These are phyloP conservation scores for Lunasporangiospora selenospora DNA, from an alignment of 192 early-diverging fungal species.

Conservation along the genomic window DNA sequence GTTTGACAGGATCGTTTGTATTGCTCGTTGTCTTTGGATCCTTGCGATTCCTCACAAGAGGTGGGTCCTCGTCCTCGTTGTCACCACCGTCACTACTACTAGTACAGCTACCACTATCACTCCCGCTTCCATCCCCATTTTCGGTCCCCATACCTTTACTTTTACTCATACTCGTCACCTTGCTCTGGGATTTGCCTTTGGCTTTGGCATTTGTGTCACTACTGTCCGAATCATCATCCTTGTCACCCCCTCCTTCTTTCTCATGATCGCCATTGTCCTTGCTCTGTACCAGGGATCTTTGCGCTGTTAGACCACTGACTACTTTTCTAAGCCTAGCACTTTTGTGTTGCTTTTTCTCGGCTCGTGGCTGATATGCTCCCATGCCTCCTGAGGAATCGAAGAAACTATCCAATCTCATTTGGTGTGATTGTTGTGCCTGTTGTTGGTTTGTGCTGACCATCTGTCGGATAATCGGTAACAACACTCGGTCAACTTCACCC, in stretches of 20 bases:
- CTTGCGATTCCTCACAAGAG: no score
- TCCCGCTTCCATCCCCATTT: no score
- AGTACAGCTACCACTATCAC: no score
- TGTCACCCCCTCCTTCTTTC: background rate
- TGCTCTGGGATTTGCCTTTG: background rate
- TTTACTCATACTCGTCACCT: background rate
- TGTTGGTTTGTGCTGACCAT: constrained; percentile 24
- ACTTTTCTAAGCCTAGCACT: constrained; percentile 54
- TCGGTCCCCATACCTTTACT: no score
- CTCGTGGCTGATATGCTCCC: constrained; percentile 10
- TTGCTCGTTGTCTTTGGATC: no score
- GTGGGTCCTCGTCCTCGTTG: no score
- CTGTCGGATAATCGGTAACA: constrained; percentile 75
- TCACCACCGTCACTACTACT: no score
- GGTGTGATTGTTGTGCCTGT: constrained; percentile 23
- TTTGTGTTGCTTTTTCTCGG: constrained; percentile 27
- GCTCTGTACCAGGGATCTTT: background rate
- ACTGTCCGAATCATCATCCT: background rate
- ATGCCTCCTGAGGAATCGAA: constrained; percentile 38
- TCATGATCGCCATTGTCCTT: background rate
- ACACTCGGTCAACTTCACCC: constrained; percentile 66
- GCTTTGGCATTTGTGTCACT: background rate
- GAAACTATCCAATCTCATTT: constrained; percentile 46
- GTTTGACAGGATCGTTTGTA: no score
- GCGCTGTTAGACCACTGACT: constrained; percentile 46